Evolutionary conservation across 2,329 filamentous ascomycete genomes (phyloP).

Genomic region (Botrytis porri): DNA sequence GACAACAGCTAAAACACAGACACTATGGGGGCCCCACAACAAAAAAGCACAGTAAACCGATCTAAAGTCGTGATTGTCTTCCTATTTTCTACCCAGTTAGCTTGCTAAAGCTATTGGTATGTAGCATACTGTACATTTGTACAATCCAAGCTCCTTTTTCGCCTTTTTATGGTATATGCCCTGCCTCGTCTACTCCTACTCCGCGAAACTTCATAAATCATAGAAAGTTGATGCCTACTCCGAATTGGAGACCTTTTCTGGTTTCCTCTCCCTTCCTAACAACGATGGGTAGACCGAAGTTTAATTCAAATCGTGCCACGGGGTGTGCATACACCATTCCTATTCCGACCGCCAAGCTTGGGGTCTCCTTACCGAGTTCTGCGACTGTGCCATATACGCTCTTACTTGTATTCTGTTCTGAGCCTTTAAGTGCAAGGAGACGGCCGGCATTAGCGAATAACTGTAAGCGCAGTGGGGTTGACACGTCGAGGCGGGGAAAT

Average conservation of each 20-base stretch:
- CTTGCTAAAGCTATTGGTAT: conserved; percentile 9
- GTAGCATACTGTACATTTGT: conserved; percentile 6
- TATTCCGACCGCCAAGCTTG: conserved; percentile 81
- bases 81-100: conserved; percentile 1
- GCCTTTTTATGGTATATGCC: conserved; percentile 6
- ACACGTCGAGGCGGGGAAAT: conserved; percentile 74
- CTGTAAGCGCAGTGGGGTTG: conserved; percentile 83
- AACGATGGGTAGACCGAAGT: conserved; percentile 86
- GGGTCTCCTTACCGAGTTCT: conserved; percentile 71
- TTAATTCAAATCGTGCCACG: conserved; percentile 89
- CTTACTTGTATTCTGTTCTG: conserved; percentile 30
- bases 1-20: neutral
- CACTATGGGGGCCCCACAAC: neutral
- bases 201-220: conserved; percentile 45
- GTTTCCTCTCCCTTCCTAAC: conserved; percentile 79
- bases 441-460: conserved; percentile 89
- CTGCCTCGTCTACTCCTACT: neutral
- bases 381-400: conserved; percentile 56
- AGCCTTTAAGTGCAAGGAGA: conserved; percentile 68
- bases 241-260: conserved; percentile 88
- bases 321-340: conserved; percentile 95
- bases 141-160: neutral
- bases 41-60: neutral
- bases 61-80: neutral
- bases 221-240: conserved; percentile 95